These are phyloP conservation scores for Xylaria sp. DNA, from an alignment of 2,329 filamentous ascomycete genomes.

Conservation along the genomic window DNA sequence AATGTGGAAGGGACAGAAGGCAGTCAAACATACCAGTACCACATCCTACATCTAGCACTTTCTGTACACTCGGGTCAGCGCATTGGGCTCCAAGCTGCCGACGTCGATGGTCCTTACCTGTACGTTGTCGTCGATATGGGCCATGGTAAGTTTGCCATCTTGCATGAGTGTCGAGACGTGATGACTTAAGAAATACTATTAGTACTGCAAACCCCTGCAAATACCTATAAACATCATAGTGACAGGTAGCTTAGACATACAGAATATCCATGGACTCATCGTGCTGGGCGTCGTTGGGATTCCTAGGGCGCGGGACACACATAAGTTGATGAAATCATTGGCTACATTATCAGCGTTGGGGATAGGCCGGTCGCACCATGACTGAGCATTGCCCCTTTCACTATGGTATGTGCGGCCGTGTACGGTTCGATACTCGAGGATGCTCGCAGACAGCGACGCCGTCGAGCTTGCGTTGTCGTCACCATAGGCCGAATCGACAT, in stretches of 20 bases:
- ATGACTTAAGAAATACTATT: constrained; percentile 32
- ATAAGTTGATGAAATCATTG: background rate
- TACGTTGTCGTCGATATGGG: constrained; percentile 32
- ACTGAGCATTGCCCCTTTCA: constrained; percentile 39
- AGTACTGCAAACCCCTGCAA: background rate
- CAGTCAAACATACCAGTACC: constrained; percentile 36
- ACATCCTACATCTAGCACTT: constrained; percentile 40
- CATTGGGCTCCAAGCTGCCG: background rate
- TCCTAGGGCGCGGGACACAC: constrained; percentile 28
- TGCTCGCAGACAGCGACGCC: constrained; percentile 40
- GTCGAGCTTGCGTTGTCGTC: constrained; percentile 40
- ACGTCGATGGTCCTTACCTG: constrained; percentile 27
- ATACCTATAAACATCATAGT: background rate
- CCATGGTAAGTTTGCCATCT: constrained; percentile 36
- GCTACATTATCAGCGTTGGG: background rate
- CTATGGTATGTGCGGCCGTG: constrained; percentile 42
- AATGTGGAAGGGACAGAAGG: background rate
- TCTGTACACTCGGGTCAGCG: constrained; percentile 28
- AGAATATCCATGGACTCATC: constrained; percentile 41
- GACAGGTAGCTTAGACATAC: constrained; percentile 25
- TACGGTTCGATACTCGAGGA: constrained; percentile 41
- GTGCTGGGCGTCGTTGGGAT: constrained; percentile 41
- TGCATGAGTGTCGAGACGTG: constrained; percentile 38
- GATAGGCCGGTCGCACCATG: constrained; percentile 33
- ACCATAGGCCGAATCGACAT: constrained; percentile 38